Evolutionary conservation across 2,329 filamentous ascomycete genomes (phyloP), one percentile per base, ranked within the genome.

Genomic region (Aspergillus tamarii): DNA sequence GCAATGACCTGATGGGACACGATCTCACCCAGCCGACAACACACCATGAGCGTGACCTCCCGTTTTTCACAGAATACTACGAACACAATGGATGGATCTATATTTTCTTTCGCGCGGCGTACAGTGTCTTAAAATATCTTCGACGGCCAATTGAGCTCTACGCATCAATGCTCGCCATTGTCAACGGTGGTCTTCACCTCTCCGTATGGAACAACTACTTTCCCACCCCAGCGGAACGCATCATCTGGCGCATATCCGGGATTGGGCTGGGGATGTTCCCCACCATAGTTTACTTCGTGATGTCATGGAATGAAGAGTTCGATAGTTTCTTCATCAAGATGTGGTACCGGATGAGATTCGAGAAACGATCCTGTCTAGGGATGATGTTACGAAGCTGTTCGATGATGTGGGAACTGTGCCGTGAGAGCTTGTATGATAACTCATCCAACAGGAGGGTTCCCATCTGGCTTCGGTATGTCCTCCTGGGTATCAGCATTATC

Each of bases 171-270:
- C 21, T 41, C 0, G 59, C 50, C 10, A 21, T 56, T 32, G 19
- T 56, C 21, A 61, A 56, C n/a, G 36, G 50, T 32, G 59, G 21
- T 2, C 59, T 61, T 14, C 59, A 61, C 43, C 34, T 39, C 1
- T 19, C 21, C 3, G 23, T 46, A 3, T 61, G 59, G 59, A 56
- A 56, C 39, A n/a, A 36, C 4, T n/a, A 45, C 39, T 61, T 61
- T 23, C 59, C 59, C 6, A 61, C 32, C 21, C 12, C 52, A 4
- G 11, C 30, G 4, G 59, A 61, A n/a, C 48, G 41, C n/a, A 11
- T 34, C 5, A n/a, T 61, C 30, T 61, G 59, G 59, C 59, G 59
- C 9, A 32, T 56, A 8, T 54, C 59, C 14, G 36, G 11, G 12
- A 10, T 30, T 9, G 46, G 46, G 5, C 14, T 50, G 4, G 46